phyloP scores from a whole-genome alignment of 1,139 yeast species.

The Sugiyamaella pinicola region DNA sequence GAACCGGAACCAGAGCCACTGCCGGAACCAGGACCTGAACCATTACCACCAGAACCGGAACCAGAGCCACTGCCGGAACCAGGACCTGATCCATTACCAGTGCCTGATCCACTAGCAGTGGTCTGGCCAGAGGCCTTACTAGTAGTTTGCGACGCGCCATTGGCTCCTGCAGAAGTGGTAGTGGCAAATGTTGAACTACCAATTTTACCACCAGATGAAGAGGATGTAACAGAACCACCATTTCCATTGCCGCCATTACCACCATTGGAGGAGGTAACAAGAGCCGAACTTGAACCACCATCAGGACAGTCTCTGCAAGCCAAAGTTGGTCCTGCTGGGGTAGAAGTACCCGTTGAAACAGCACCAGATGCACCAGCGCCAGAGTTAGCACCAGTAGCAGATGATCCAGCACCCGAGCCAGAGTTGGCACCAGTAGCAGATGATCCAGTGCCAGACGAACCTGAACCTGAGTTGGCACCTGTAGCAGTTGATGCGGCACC shows the following conservation, averaged over 20 bases:
- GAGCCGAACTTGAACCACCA: constrained; percentile 8
- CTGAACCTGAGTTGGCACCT: background rate
- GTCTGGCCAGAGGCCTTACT: constrained; percentile 6
- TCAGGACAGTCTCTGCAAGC: constrained; percentile 8
- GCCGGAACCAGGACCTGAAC: background rate
- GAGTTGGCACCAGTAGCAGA: background rate
- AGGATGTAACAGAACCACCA: background rate
- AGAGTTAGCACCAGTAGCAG: background rate
- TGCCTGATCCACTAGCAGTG: constrained; percentile 5
- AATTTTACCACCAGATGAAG: background rate
- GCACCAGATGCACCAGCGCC: background rate
- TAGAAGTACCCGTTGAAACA: background rate
- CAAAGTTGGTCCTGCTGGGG: constrained; percentile 10
- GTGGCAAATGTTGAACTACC: constrained; percentile 7
- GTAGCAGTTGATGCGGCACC: constrained; percentile 9
- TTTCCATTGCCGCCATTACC: constrained; percentile 8
- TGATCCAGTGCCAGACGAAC: background rate
- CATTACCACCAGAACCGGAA: background rate
- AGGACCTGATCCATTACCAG: constrained; percentile 1
- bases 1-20: background rate
- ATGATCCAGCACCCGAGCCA: constrained; percentile 1
- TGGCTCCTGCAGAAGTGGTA: constrained; percentile 3
- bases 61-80: constrained; percentile 1
- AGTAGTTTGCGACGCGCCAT: background rate
- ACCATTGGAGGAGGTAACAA: constrained; percentile 6